These are phyloP conservation scores for Diaporthe nobilis DNA, from an alignment of 2,329 filamentous ascomycete species.

Conservation along the genomic window DNA sequence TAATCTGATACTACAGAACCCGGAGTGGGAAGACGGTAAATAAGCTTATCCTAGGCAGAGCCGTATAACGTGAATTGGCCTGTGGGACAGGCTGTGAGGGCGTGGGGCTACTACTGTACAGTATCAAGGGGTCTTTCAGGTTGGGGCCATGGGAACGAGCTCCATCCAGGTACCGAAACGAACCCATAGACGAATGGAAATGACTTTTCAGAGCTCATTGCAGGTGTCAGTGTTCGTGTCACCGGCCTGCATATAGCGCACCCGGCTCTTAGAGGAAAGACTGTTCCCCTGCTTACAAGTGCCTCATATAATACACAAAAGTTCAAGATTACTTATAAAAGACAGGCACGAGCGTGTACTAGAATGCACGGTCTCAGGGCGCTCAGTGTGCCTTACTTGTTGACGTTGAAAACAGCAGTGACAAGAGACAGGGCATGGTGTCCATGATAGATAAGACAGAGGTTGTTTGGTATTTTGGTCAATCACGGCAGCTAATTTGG, in stretches of 20 bases:
- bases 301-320: neutral
- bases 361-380: neutral
- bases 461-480: neutral
- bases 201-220: constrained; percentile 36
- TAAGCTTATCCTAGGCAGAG: constrained; percentile 46
- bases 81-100: neutral
- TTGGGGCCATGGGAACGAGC: constrained; percentile 3
- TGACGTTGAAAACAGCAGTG: neutral
- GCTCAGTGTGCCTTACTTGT: neutral
- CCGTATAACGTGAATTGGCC: neutral
- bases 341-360: neutral
- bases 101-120: constrained; percentile 32
- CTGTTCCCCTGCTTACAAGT: no score
- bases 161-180: constrained; percentile 33
- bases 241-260: neutral
- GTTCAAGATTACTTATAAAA: neutral
- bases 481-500: neutral
- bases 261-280: neutral
- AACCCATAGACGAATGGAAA: constrained; percentile 43
- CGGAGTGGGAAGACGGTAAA: constrained; percentile 68
- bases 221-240: neutral
- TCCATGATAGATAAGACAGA: neutral
- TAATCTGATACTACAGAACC: constrained; percentile 59
- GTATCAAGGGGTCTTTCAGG: constrained; percentile 35
- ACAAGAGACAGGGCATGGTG: neutral